phyloP scores from a whole-genome alignment of 495 filamentous ascomycete species.

The Podospora bellae-mahoneyi region DNA sequence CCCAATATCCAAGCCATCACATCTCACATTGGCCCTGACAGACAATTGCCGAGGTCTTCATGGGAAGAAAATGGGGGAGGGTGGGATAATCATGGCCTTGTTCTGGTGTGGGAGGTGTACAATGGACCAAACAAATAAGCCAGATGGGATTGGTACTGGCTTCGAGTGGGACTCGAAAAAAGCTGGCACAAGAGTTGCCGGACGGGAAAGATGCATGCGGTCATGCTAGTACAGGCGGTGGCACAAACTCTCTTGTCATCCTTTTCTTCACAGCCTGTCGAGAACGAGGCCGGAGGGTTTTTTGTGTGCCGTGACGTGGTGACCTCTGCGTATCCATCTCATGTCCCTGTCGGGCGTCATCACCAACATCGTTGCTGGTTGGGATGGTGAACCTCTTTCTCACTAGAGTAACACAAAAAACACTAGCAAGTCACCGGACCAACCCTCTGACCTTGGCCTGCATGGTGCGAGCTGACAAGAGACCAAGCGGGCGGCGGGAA shows the following conservation, averaged over 20 bases:
- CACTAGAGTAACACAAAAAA: not conserved
- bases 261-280: not conserved
- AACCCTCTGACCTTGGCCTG: not conserved
- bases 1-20: constrained; percentile 1
- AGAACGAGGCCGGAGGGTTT: not conserved
- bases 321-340: not conserved
- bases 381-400: not conserved
- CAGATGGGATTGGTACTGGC: not conserved
- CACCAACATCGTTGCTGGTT: not conserved
- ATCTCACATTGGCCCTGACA: constrained; percentile 5
- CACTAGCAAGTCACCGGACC: constrained; percentile 5
- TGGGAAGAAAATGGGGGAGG: not conserved
- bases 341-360: not conserved
- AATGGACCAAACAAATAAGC: not conserved
- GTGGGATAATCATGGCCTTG: not conserved
- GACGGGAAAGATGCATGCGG: constrained; percentile 2
- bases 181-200: not conserved
- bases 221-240: not conserved
- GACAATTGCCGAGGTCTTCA: constrained; percentile 1
- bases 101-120: not conserved
- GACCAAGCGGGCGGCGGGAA: not conserved
- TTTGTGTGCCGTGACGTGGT: not conserved
- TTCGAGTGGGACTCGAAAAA: not conserved
- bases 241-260: not conserved
- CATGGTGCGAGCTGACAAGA: not conserved